phyloP scores from a whole-genome alignment of 2,329 filamentous ascomycete species.

The Camptophora hylomeconis region DNA sequence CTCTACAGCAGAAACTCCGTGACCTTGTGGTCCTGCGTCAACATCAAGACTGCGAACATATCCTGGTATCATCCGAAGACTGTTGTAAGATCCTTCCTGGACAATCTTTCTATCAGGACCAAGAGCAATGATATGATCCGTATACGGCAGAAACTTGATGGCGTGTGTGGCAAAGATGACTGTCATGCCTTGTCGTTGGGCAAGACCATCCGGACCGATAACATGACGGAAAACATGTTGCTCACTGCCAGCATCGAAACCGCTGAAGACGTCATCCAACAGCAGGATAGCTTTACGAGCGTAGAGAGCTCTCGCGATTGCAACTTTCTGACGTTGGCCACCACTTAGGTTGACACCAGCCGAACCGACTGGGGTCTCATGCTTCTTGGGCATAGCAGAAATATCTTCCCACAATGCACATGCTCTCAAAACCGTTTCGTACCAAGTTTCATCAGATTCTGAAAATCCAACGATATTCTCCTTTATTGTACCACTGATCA shows the following conservation, averaged over 20 bases:
- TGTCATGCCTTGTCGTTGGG: conserved; percentile 27
- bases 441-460: conserved; percentile 13
- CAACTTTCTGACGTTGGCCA: conserved; percentile 19
- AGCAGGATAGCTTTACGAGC: conserved; percentile 34
- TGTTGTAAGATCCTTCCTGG: conserved; percentile 29
- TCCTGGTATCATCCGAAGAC: conserved; percentile 24
- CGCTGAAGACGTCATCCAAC: conserved; percentile 40
- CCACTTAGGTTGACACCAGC: conserved; percentile 19
- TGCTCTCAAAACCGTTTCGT: conserved; percentile 16
- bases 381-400: conserved; percentile 9
- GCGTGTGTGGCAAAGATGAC: conserved; percentile 23
- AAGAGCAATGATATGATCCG: conserved; percentile 30
- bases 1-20: conserved; percentile 20
- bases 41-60: conserved; percentile 29
- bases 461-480: not conserved
- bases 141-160: conserved; percentile 28
- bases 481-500: conserved; percentile 1
- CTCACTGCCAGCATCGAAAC: conserved; percentile 37
- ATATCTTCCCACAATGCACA: conserved; percentile 18
- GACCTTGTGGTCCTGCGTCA: too few species aligned
- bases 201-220: conserved; percentile 32
- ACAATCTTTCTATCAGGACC: conserved; percentile 24
- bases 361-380: conserved; percentile 14
- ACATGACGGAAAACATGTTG: conserved; percentile 35
- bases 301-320: conserved; percentile 39